Conservation (phyloP, 2,329 filamentous ascomycete species). For the Diaporthe sp. region DNA sequence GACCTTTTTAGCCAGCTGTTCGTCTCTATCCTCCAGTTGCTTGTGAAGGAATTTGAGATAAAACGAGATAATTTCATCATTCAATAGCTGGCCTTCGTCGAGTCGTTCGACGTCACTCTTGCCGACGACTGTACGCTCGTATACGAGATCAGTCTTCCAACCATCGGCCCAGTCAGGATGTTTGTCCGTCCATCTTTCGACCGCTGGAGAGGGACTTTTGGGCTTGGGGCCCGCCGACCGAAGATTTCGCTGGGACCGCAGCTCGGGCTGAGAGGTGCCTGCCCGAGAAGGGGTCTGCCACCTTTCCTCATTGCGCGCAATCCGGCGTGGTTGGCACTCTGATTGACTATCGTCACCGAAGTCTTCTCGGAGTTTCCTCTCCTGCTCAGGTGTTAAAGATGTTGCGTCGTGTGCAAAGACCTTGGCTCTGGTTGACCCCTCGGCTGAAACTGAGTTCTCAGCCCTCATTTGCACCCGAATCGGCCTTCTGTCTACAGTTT, state of each 20-base stretch:
- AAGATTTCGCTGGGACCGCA: slow-evolving; percentile 43
- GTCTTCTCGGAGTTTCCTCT: slow-evolving; percentile 6
- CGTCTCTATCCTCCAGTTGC: slow-evolving; percentile 66
- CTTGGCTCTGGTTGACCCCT: background rate
- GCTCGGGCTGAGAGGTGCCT: background rate
- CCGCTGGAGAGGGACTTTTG: slow-evolving; percentile 40
- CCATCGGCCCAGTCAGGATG: slow-evolving; percentile 65
- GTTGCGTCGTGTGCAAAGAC: background rate
- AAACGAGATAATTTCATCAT: slow-evolving; percentile 93
- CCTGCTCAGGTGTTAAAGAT: slow-evolving; percentile 21
- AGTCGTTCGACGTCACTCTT: slow-evolving; percentile 82
- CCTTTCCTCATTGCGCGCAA: background rate
- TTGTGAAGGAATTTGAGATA: slow-evolving; percentile 83
- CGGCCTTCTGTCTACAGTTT: background rate
- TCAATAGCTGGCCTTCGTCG: slow-evolving; percentile 88
- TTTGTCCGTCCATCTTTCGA: slow-evolving; percentile 62
- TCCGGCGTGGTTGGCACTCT: background rate
- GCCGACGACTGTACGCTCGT: slow-evolving; percentile 76
- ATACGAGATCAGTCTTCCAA: slow-evolving; percentile 74
- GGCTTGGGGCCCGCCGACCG: slow-evolving; percentile 16
- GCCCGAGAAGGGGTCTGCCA: background rate
- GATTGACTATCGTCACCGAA: slow-evolving; percentile 27
- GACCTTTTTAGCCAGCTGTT: slow-evolving; percentile 73
- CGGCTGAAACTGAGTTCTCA: background rate
- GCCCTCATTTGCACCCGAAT: slow-evolving; percentile 35